These are phyloP conservation scores for Oryza meridionalis DNA, from an alignment of 176 grass and related monocot species.

Conservation along the genomic window DNA sequence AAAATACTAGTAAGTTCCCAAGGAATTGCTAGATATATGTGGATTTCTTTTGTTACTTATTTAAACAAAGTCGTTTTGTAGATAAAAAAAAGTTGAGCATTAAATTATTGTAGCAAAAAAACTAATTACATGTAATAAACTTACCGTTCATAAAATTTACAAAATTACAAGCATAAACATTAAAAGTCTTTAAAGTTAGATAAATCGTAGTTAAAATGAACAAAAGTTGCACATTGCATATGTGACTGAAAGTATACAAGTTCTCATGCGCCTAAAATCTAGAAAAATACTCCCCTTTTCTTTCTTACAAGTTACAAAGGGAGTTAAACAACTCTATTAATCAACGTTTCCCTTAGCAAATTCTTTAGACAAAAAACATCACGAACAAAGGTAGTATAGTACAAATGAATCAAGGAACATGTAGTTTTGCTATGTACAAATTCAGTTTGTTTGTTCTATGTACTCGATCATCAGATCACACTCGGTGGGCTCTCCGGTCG, in stretches of 20 bases:
- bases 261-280: no score
- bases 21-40: no score
- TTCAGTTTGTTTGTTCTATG: conserved; percentile 6
- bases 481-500: conserved; percentile 37
- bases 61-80: no score
- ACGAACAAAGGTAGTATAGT: conserved; percentile 26
- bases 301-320: neutral
- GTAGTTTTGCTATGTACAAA: conserved; percentile 39
- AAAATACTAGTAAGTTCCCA: no score
- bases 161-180: neutral
- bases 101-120: no score
- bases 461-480: conserved; percentile 27
- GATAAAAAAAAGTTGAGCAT: no score
- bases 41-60: no score
- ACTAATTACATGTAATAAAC: neutral
- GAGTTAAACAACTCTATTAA: neutral
- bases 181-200: neutral
- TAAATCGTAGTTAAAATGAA: no score
- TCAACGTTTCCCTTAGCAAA: neutral
- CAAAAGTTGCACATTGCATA: neutral
- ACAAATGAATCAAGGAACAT: conserved; percentile 33
- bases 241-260: neutral
- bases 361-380: conserved; percentile 28
- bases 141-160: neutral
- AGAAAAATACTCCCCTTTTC: neutral